Evolutionary conservation across 345 rosid genomes (phyloP).

Genomic region (Zanthoxylum bungeanum): DNA sequence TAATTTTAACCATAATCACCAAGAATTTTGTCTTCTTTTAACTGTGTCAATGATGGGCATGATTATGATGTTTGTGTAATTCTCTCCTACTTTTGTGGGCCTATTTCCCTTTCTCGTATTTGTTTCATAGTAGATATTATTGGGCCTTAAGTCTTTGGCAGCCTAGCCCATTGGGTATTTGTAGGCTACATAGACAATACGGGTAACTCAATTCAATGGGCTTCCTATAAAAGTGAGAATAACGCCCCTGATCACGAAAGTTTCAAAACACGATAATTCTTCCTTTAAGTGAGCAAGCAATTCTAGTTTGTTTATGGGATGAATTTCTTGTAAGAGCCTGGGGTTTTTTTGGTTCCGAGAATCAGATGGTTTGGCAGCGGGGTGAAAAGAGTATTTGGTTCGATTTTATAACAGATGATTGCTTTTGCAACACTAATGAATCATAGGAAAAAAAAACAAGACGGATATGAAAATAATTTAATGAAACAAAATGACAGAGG

Average conservation of each 20-base stretch:
- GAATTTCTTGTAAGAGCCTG: too few species aligned
- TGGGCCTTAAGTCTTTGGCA: background rate
- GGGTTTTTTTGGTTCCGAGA: too few species aligned
- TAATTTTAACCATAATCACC: constrained; percentile 15
- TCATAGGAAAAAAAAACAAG: background rate
- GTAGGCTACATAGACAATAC: too few species aligned
- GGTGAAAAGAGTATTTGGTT: too few species aligned
- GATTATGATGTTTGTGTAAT: background rate
- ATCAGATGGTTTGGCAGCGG: too few species aligned
- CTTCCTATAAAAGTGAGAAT: too few species aligned
- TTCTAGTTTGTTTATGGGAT: too few species aligned
- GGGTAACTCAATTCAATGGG: too few species aligned
- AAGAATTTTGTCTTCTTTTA: constrained; percentile 26
- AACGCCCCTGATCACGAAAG: too few species aligned
- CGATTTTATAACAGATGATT: background rate
- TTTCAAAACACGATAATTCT: too few species aligned
- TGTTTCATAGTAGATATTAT: background rate
- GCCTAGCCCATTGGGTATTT: background rate
- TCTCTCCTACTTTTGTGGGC: background rate
- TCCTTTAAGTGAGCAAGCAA: background rate
- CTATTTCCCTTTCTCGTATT: background rate
- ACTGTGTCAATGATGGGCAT: background rate
- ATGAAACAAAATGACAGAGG: constrained; percentile 3
- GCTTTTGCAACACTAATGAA: background rate
- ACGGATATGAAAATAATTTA: background rate